Conservation (phyloP, 1,284 basidiomycete genomes). For the Pseudozyma sp. region DNA sequence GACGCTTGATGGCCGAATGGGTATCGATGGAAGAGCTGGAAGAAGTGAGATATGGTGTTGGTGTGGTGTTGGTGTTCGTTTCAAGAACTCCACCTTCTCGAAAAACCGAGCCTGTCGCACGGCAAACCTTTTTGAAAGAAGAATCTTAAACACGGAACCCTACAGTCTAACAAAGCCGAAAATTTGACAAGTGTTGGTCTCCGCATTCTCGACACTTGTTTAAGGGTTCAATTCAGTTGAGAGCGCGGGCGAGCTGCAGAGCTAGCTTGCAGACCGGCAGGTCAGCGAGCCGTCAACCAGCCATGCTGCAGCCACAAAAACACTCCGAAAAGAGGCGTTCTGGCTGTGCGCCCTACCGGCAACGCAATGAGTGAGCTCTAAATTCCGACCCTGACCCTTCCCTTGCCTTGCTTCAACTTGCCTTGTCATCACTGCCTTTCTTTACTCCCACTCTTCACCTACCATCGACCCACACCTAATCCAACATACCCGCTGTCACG, state of each 20-base stretch:
- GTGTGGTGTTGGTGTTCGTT: too few relatives aligned
- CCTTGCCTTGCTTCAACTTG: neutral
- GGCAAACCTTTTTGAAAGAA: neutral
- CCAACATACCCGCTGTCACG: too few relatives aligned
- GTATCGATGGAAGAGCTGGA: too few relatives aligned
- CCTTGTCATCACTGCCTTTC: neutral
- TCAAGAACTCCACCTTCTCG: too few relatives aligned
- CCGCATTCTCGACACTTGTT: neutral
- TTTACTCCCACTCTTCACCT: neutral
- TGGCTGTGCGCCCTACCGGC: neutral
- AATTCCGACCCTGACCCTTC: neutral
- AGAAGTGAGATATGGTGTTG: too few relatives aligned
- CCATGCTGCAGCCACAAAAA: too few relatives aligned
- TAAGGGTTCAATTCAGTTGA: constrained; percentile 14
- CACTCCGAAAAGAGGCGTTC: neutral
- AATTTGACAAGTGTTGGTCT: neutral
- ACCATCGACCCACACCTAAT: too few relatives aligned
- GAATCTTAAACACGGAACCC: neutral
- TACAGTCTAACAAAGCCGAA: neutral
- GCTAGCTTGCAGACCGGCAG: neutral
- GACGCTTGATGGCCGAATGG: too few relatives aligned
- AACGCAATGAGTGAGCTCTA: constrained; percentile 1
- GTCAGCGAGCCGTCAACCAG: neutral
- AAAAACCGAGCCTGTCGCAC: too few relatives aligned
- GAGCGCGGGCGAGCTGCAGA: constrained; percentile 6